A percentile compares a stretch with the other conserved stretches of the same genome.
These are phyloP conservation scores for Lachancea nothofagi DNA, from an alignment of 805 yeast genomes.

Conservation along the genomic window DNA sequence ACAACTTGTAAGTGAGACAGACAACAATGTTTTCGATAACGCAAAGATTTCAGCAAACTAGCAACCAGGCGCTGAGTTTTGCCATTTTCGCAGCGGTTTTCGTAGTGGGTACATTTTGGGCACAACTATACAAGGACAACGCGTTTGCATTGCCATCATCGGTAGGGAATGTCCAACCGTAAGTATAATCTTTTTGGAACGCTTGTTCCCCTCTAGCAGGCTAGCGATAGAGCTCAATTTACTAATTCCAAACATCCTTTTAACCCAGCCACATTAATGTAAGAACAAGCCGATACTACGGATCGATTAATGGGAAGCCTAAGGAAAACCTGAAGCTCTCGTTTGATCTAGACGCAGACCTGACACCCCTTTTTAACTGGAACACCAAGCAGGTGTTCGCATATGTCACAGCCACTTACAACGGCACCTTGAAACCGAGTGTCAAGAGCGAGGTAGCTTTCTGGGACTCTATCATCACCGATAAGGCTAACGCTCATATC, in stretches of 20 bases:
- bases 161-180: constrained; percentile 34
- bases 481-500: constrained; percentile 53
- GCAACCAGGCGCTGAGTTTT: constrained; percentile 51
- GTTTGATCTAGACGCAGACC: constrained; percentile 72
- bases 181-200: too few relatives aligned
- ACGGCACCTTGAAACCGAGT: constrained; percentile 36
- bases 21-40: constrained; percentile 38
- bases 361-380: constrained; percentile 85
- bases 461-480: constrained; percentile 81
- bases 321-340: constrained; percentile 69
- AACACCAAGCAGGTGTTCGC: constrained; percentile 95
- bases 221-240: too few relatives aligned
- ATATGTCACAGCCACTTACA: constrained; percentile 82
- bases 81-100: constrained; percentile 42
- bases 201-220: too few relatives aligned
- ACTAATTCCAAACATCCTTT: constrained; percentile 18
- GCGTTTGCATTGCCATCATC: constrained; percentile 42
- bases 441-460: constrained; percentile 66
- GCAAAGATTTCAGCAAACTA: constrained; percentile 44
- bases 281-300: constrained; percentile 57
- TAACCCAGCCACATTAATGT: constrained; percentile 33
- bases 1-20: too few relatives aligned
- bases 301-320: constrained; percentile 58
- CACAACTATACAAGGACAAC: constrained; percentile 42
- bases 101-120: constrained; percentile 43